Percentiles rank a stretch among this genome's conserved stretches.
Conservation (phyloP, 257 asterid species). For the Nicotiana sylvestris region DNA sequence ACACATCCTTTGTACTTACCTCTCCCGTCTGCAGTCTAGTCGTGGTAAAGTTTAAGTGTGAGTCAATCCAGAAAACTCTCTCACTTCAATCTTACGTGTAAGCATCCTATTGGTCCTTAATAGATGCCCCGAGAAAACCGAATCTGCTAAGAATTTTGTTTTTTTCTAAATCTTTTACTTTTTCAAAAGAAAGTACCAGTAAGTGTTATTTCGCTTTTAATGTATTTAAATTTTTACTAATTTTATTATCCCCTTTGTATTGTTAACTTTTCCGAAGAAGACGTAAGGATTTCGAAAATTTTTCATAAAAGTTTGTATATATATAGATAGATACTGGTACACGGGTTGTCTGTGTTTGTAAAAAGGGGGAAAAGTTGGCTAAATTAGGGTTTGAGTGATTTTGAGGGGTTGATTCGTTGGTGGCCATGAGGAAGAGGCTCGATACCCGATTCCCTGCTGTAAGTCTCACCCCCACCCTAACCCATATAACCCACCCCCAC, state of each 20-base stretch:
- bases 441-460: slow-evolving; percentile 86
- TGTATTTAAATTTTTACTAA: background rate
- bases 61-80: background rate
- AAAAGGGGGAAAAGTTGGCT: background rate
- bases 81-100: background rate
- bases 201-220: background rate
- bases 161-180: background rate
- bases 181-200: too few relatives aligned
- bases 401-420: slow-evolving; percentile 9
- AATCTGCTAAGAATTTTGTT: background rate
- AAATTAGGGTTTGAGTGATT: slow-evolving; percentile 35
- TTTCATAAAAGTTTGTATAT: background rate
- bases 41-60: background rate
- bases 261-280: background rate
- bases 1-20: background rate
- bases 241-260: background rate
- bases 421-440: slow-evolving; percentile 69
- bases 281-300: background rate
- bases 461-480: slow-evolving; percentile 14
- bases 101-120: background rate
- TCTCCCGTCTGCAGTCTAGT: background rate
- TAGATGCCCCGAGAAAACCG: background rate
- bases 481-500: background rate
- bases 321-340: background rate
- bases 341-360: background rate